These are phyloP conservation scores for Physaria fendleri DNA, from an alignment of 345 rosid species.

Conservation along the genomic window DNA sequence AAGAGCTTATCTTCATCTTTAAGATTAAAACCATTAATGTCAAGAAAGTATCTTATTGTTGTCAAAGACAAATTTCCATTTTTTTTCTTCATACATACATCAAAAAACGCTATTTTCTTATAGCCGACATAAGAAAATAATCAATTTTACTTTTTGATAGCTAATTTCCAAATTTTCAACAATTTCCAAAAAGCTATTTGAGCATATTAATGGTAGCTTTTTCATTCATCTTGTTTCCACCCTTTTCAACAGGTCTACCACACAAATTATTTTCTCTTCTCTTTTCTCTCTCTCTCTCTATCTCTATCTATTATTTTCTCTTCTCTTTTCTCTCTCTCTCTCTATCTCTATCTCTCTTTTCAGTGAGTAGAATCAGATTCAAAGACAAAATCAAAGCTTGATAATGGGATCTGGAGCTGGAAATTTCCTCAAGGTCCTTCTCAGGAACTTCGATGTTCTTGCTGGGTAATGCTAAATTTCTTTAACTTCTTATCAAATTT, in stretches of 20 bases:
- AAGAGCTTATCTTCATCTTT: neutral
- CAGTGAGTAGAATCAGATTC: slow-evolving; percentile 14
- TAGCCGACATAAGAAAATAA: no score
- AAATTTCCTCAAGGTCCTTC: slow-evolving; percentile 57
- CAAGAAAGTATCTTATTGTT: neutral
- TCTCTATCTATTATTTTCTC: neutral
- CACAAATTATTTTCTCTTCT: slow-evolving; percentile 4
- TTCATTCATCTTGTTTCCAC: slow-evolving; percentile 10
- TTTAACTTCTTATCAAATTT: neutral
- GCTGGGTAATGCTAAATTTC: slow-evolving; percentile 50
- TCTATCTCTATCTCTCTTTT: neutral
- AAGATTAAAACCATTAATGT: neutral
- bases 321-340: slow-evolving; percentile 1
- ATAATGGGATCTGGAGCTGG: slow-evolving; percentile 70
- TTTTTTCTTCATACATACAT: neutral
- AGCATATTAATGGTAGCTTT: neutral
- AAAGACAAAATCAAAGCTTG: slow-evolving; percentile 3
- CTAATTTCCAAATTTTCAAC: neutral
- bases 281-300: neutral
- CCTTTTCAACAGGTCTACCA: slow-evolving; percentile 5
- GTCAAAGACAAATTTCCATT: neutral
- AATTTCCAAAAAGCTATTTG: neutral
- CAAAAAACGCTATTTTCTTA: neutral
- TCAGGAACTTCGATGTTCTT: slow-evolving; percentile 81
- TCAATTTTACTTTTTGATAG: no score